phyloP scores from a whole-genome alignment of 768 basidiomycete genomes.

The Neoboletus magnificus region DNA sequence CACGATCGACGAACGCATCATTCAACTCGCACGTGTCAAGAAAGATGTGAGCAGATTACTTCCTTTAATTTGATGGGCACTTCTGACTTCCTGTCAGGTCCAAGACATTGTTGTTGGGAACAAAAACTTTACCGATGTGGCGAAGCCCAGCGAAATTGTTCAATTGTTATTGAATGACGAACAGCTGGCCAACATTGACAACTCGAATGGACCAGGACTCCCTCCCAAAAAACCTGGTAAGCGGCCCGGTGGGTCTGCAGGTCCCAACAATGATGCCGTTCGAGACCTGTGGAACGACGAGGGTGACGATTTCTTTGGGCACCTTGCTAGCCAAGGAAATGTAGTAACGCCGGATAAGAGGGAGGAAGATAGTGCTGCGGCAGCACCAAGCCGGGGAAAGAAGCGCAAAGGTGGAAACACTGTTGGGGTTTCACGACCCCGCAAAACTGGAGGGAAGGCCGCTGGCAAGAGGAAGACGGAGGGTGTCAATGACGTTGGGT shows the following conservation, averaged over 20 bases:
- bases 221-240: slow-evolving; percentile 37
- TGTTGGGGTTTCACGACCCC: slow-evolving; percentile 18
- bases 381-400: slow-evolving; percentile 29
- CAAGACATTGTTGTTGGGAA: slow-evolving; percentile 99
- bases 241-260: slow-evolving; percentile 27
- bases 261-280: slow-evolving; percentile 37
- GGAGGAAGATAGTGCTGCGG: slow-evolving; percentile 29
- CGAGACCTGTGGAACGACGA: slow-evolving; percentile 84
- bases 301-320: slow-evolving; percentile 83
- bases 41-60: slow-evolving; percentile 67
- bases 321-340: slow-evolving; percentile 35
- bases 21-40: slow-evolving; percentile 93
- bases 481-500: slow-evolving; percentile 20
- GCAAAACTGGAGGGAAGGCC: slow-evolving; percentile 33
- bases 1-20: slow-evolving; percentile 95
- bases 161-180: slow-evolving; percentile 93
- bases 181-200: slow-evolving; percentile 73
- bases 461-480: slow-evolving; percentile 32
- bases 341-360: slow-evolving; percentile 19
- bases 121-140: slow-evolving; percentile 89
- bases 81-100: slow-evolving; percentile 50
- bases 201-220: slow-evolving; percentile 37
- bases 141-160: slow-evolving; percentile 95
- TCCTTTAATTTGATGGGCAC: neutral
- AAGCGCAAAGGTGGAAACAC: slow-evolving; percentile 32